Base-by-base conservation (phyloP, 306 rosid genomes). In the Begonia masoniana region DNA sequence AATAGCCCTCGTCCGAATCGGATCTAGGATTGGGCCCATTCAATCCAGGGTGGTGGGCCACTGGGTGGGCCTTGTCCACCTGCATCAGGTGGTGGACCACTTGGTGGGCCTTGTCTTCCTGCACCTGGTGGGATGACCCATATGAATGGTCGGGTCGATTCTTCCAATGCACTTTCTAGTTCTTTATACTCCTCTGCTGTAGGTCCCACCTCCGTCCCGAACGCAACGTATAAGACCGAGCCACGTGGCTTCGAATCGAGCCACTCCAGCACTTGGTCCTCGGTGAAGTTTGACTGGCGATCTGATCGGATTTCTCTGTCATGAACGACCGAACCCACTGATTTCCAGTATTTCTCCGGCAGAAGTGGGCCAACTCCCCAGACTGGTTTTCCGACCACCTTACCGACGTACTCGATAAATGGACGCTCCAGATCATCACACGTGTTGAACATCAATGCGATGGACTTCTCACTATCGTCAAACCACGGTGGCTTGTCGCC, bases 281-380 rank as follows among this genome's bases (percentile, higher is more conserved):
- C 94, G 0, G 78, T 60, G 5, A 60, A n/a, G 10, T 47, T 78
- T 0, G 82, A 78, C 12, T 4, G 11, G 5, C 80, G 72, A 50
- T 61, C 53, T 5, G 72, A 47, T 12, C 82, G 70, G 26, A 74
- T 26, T 3, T 74, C 62, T 7, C 66, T 54, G 14, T 81, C 91
- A 8, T 36, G 77, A 9, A 81, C 15, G 12, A 72, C 6, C 0
- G 80, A 71, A 41, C 77, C 75, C 0, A 41, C 12, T 0, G 84
- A 69, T 2, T 66, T 74, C 95, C 87, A 85, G 21, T 67, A 85
- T 3, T 76, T 69, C 10, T 74, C 84, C 0, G 91, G 95, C 14
- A 82, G 24, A 50, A 85, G 87, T 7, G 91, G 91, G 0, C 95
- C 95, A 15, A 85, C 78, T 1, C 80, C 84, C 82, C 84, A 85